Base-by-base conservation (phyloP, 768 basidiomycete genomes). In the Paxillus ammoniavirescens region DNA sequence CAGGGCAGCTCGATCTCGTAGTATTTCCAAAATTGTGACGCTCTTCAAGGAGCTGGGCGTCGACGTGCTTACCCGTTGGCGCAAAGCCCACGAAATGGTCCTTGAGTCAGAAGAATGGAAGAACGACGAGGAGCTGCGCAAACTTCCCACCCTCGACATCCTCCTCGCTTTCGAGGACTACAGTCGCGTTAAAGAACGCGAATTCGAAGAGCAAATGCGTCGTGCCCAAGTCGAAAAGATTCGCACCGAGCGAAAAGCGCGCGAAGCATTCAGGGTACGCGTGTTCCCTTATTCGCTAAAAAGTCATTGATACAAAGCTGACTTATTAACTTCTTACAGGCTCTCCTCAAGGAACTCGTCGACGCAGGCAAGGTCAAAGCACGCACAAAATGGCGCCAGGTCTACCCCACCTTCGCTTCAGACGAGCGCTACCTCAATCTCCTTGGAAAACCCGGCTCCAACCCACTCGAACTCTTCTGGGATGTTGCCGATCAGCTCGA, bases 391-490 rank as follows among this genome's bases (percentile, higher is more conserved):
- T 99, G 96, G 96, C 93, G 93, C 68, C 80, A 88, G 35, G 79
- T 93, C 26, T 93, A 93, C 61, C 86, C 91, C 0, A 71, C 77
- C 21, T 86, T 98, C 73, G 75, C 77, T 7, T 76, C 86, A 33
- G 92, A 97, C 64, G 76, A 80, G 42, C 83, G 92, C n/a, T 99
- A 98, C 73, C 77, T 87, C 41, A 78, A 81, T 55, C 84, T 98
- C 71, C 83, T 98, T 15, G 96, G 97, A 14, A 91, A 89, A 61
- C 91, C 91, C 8, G 97, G 97, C 13, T 96, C 93, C 2, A 94
- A 91, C 60, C 95, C 96, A 1, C 79, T 99, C 30, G 97, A 99
- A 63, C 80, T 98, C 4, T 98, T 97, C 73, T 97, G 94, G 93
- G 96, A 98, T 70, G 67, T 80, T 9, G 87, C 97, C 42, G 97